Evolutionary conservation across 2,329 filamentous ascomycete genomes (phyloP), one percentile per base, ranked within the genome.

Genomic region (Setomelanomma holmii): DNA sequence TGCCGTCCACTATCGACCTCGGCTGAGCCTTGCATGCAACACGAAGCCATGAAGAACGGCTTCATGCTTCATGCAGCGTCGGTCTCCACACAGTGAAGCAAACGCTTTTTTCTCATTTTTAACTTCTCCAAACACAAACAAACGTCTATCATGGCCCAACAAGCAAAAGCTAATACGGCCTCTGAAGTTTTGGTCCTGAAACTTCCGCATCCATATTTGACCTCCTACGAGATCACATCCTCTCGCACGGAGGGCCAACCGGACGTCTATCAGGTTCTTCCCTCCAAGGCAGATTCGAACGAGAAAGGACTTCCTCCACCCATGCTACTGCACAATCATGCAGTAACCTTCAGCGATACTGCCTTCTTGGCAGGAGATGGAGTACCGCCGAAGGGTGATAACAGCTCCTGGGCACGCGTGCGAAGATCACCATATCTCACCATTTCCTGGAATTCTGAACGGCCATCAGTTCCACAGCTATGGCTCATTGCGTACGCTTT

Each of bases 401-500:
- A 75, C 60, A 74, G 68, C 40, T 69, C 71, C 30, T 75, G 79
- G 79, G 79, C 78, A 27, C 71, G 79, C 56, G 73, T 77, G 44
- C 73, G 76, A 56, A 74, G 79, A 60, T 75, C 76, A 22, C 77
- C 78, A 5, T 68, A 72, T 35, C 71, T 76, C 3, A 71, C 64
- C 5, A 71, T 81, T 48, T 71, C 74, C 45, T 82, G 79, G 79
- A 61, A 63, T 30, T 67, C 63, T 7, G 63, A 66, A 20, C 48
- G 68, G n/a, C 79, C 79, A 40, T 71, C 76, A 24, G 62, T 79
- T 23, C 77, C 72, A 2, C 78, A 81, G 56, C 64, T 80, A 14
- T 82, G 79, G 79, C 76, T 79, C 40, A 66, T 80, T 20, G 58
- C 79, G 17, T 79, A 82, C 53, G 75, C 76, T 4, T 71, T 81